Conservation (phyloP, 176 grass and related monocot species). For the Oryza longistaminata region DNA sequence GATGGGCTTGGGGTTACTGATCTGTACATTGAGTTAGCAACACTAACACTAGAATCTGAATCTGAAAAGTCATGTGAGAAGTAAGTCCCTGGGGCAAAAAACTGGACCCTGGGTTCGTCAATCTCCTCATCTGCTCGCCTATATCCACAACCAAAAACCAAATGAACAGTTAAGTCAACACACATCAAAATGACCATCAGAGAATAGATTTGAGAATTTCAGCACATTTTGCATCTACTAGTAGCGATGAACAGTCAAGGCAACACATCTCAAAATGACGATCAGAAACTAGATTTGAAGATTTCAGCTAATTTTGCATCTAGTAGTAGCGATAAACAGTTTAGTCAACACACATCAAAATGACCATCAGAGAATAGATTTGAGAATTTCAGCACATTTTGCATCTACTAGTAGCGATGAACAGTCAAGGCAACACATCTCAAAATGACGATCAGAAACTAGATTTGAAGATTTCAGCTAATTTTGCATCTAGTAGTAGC, state of each 20-base stretch:
- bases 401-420: background rate
- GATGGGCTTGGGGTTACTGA: conserved; percentile 57
- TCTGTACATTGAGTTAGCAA: conserved; percentile 51
- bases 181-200: too few species aligned
- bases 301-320: too few species aligned
- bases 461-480: too few species aligned
- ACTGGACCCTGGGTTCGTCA: conserved; percentile 50
- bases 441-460: too few species aligned
- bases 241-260: background rate
- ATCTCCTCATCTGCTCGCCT: conserved; percentile 57
- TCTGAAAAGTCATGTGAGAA: conserved; percentile 73
- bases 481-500: background rate
- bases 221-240: background rate
- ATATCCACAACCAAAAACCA: conserved; percentile 26
- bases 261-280: too few species aligned
- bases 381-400: background rate
- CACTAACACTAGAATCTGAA: conserved; percentile 70
- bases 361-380: too few species aligned
- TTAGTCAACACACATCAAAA: too few species aligned
- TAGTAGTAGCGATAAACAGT: background rate
- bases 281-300: too few species aligned
- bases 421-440: too few species aligned
- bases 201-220: too few species aligned
- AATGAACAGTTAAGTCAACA: conserved; percentile 5
- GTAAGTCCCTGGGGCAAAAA: conserved; percentile 50